Evolutionary conservation across 2,329 filamentous ascomycete genomes (phyloP).

Genomic region (Colletotrichum higginsianum): DNA sequence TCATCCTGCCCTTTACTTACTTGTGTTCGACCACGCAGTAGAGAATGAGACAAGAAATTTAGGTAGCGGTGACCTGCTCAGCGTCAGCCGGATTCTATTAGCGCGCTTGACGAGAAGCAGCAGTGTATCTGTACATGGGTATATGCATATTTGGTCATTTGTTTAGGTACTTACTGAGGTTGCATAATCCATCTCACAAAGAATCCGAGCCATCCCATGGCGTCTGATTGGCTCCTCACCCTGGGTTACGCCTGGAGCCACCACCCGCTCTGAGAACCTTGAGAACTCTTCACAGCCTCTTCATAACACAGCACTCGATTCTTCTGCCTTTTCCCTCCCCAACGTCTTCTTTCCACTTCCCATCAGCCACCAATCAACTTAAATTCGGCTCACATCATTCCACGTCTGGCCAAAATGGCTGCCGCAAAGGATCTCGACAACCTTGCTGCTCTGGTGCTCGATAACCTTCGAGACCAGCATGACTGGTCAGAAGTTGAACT

Average conservation of each 20-base stretch:
- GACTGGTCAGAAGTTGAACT: slow-evolving; percentile 77
- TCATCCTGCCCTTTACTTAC: too few species aligned
- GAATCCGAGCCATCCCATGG: neutral
- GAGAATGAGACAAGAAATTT: too few species aligned
- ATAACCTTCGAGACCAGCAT: slow-evolving; percentile 83
- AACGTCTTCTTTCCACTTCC: neutral
- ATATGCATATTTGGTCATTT: neutral
- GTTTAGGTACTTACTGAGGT: neutral
- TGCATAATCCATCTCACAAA: neutral
- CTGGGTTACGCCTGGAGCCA: neutral
- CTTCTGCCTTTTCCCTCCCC: neutral
- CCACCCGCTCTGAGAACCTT: slow-evolving; percentile 21
- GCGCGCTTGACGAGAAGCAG: too few species aligned
- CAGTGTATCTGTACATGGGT: too few species aligned
- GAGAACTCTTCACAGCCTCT: slow-evolving; percentile 23
- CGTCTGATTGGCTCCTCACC: neutral
- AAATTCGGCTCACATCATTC: neutral
- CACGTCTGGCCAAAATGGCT: slow-evolving; percentile 12
- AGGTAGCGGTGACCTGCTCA: neutral
- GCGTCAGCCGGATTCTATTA: too few species aligned
- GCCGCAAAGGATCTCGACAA: slow-evolving; percentile 27
- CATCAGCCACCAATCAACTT: neutral
- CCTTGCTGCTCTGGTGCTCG: slow-evolving; percentile 66
- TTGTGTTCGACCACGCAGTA: too few species aligned
- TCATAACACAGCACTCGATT: neutral